Percentiles rank a stretch among this genome's conserved stretches.
Conservation (phyloP, 768 basidiomycete genomes). For the Lepiota brunneoincarnata region DNA sequence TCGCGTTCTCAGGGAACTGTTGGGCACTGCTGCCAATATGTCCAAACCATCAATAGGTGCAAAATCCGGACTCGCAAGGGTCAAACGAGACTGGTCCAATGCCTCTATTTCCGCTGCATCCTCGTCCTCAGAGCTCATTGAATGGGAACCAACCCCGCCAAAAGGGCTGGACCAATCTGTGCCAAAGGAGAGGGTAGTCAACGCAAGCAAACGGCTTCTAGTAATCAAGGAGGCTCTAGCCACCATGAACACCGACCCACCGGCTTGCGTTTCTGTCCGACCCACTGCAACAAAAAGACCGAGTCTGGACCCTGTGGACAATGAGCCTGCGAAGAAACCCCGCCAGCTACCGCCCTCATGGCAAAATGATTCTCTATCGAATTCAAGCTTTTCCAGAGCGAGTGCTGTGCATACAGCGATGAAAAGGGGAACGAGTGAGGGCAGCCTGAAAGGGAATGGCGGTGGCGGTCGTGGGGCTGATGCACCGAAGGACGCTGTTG, state of each 20-base stretch:
- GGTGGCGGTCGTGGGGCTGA: background rate
- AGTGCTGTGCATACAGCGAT: background rate
- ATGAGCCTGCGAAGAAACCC: slow-evolving; percentile 44
- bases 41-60: slow-evolving; percentile 27
- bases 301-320: slow-evolving; percentile 22
- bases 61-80: slow-evolving; percentile 57
- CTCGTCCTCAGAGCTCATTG: slow-evolving; percentile 39
- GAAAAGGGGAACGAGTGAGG: background rate
- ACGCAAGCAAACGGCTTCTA: slow-evolving; percentile 42
- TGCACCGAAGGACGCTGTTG: background rate
- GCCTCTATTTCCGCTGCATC: slow-evolving; percentile 21
- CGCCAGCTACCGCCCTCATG: slow-evolving; percentile 54
- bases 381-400: slow-evolving; percentile 26
- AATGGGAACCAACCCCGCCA: slow-evolving; percentile 42
- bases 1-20: slow-evolving; percentile 15
- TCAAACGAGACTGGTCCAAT: slow-evolving; percentile 64
- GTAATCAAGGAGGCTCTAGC: slow-evolving; percentile 58
- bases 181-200: slow-evolving; percentile 22
- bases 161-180: slow-evolving; percentile 26
- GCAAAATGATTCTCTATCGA: slow-evolving; percentile 31
- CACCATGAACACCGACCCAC: slow-evolving; percentile 13
- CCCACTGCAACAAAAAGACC: slow-evolving; percentile 30
- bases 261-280: background rate
- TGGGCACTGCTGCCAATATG: slow-evolving; percentile 15
- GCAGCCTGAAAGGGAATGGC: background rate